Evolutionary conservation across 148 eudicot genomes (phyloP), one percentile per base, ranked within the genome.

Genomic region (Arbutus unedo): DNA sequence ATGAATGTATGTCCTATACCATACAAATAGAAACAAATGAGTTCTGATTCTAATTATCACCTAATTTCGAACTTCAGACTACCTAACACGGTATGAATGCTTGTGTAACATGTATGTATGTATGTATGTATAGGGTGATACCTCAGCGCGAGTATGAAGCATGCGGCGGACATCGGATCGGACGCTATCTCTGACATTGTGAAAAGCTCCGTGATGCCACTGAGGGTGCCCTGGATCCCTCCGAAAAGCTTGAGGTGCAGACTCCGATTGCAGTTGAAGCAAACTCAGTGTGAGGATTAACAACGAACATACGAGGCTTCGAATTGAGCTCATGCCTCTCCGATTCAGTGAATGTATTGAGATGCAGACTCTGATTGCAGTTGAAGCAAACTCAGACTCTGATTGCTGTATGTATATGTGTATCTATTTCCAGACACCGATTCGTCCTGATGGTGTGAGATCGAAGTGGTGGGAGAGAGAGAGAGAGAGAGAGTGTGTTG

Each of bases 141-240:
- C 98, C 98, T 96, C 97, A 66, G 98, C 98, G 45, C 98, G 94
- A 80, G 98, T 82, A 77, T 96, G 98, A 43, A 96, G 98, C 97
- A 94, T 91, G 60, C 91, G 90, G 66, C 91, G 95, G 53, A 96
- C 91, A 62, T 94, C 95, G 8, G 98, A 96, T 88, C 96, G 93
- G 75, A 96, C 86, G 55, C 87, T 88, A 15, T 94, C 97, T 66
- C 87, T 90, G 81, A 94, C 95, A 51, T 96, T 97, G 16, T 94
- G 98, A 71, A 96, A 96, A 16, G 95, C 98, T 9, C 98, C 92
- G 72, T 96, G 98, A 82, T 96, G 98, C 98, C 98, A 96, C 81
- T 93, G 93, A 76, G 97, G 92, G 83, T 93, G 94, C 8, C 98
- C 98, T 13, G 96, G 98, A 79, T 94, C 98, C 82, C 98, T 79